Conservation (phyloP, 768 basidiomycete genomes). For the Termitomyces sp. region DNA sequence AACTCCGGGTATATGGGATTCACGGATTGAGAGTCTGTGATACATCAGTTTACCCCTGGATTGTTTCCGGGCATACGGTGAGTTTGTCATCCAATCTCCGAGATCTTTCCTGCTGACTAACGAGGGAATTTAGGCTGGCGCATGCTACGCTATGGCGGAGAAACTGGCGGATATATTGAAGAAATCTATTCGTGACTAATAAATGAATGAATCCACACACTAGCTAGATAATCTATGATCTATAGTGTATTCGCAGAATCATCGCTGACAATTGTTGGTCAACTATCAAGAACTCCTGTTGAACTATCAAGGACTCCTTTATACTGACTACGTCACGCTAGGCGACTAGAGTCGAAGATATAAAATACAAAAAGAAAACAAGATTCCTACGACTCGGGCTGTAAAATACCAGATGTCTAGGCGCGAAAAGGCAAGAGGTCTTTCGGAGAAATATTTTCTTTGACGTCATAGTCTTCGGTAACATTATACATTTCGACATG, state of each 20-base stretch:
- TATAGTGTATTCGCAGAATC: neutral
- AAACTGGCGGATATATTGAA: slow-evolving; percentile 17
- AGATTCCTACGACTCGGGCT: too few species aligned
- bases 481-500: too few species aligned
- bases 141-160: slow-evolving; percentile 16
- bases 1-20: slow-evolving; percentile 42
- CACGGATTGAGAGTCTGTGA: slow-evolving; percentile 40
- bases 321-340: too few species aligned
- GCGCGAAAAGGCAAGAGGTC: too few species aligned
- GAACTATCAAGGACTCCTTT: too few species aligned
- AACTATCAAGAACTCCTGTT: too few species aligned
- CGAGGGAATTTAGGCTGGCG: slow-evolving; percentile 8
- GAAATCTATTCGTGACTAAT: neutral
- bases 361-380: too few species aligned
- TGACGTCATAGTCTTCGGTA: too few species aligned
- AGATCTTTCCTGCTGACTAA: neutral
- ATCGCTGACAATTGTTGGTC: too few species aligned
- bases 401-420: too few species aligned
- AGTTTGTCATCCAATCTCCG: slow-evolving; percentile 1
- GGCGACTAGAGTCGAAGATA: too few species aligned
- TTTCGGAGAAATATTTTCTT: too few species aligned
- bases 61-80: slow-evolving; percentile 41
- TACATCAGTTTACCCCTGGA: slow-evolving; percentile 37
- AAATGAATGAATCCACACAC: neutral
- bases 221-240: neutral